Conservation (phyloP, 768 basidiomycete species). For the Dioszegia hungarica region DNA sequence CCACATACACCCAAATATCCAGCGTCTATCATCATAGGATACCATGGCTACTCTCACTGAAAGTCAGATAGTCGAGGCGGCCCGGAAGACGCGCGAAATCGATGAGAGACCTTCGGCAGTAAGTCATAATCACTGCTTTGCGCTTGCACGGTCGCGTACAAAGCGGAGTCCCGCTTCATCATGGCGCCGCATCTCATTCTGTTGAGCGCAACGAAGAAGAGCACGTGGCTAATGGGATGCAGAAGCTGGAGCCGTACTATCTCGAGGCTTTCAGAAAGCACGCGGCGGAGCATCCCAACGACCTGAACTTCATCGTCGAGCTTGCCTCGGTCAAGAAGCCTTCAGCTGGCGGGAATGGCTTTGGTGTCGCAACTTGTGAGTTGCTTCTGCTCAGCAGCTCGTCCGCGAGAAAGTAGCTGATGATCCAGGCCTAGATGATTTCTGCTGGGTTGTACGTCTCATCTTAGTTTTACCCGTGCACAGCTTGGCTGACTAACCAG, state of each 20-base stretch:
- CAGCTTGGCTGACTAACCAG: slow-evolving; percentile 3
- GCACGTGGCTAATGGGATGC: not conserved
- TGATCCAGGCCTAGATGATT: slow-evolving; percentile 36
- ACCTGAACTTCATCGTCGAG: slow-evolving; percentile 35
- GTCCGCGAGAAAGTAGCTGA: not conserved
- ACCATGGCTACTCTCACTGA: not conserved
- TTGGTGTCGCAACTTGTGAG: slow-evolving; percentile 36
- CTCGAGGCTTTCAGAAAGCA: slow-evolving; percentile 7
- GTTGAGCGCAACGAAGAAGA: too few species aligned
- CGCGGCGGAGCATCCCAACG: slow-evolving; percentile 7
- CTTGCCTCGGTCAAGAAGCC: slow-evolving; percentile 11
- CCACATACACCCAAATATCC: too few species aligned
- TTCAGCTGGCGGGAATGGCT: slow-evolving; percentile 30
- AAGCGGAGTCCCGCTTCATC: too few species aligned
- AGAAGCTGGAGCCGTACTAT: not conserved
- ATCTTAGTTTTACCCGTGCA: not conserved
- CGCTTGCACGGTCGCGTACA: too few species aligned
- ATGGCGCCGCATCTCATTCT: too few species aligned
- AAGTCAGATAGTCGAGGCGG: not conserved
- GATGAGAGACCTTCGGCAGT: slow-evolving; percentile 23
- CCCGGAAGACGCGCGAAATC: slow-evolving; percentile 19
- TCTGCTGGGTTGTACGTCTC: slow-evolving; percentile 31
- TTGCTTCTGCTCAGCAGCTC: not conserved
- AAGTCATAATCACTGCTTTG: not conserved
- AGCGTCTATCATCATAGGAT: not conserved